Evolutionary conservation across 169 alveolate genomes (phyloP).

Genomic region (Plasmodium gonderi): DNA sequence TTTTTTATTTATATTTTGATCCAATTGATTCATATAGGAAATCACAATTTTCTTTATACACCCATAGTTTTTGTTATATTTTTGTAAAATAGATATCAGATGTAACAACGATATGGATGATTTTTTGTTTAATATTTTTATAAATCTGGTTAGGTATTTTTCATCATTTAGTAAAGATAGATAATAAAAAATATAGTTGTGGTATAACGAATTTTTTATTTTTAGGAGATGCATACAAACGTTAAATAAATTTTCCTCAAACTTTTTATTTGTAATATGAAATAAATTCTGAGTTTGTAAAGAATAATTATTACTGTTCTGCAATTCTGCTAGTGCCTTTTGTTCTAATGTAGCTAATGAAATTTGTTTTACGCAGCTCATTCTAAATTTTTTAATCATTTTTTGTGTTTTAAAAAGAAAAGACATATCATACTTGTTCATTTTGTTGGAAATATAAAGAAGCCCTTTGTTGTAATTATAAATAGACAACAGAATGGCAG

Average conservation of each 20-base stretch:
- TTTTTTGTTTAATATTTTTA: slow-evolving; percentile 38
- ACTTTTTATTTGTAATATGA: background rate
- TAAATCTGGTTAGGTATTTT: slow-evolving; percentile 28
- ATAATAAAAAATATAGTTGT: slow-evolving; percentile 60
- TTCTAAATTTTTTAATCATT: slow-evolving; percentile 13
- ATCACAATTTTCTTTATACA: slow-evolving; percentile 35
- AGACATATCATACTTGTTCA: slow-evolving; percentile 55
- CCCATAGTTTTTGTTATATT: slow-evolving; percentile 47
- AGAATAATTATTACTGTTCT: background rate
- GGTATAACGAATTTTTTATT: slow-evolving; percentile 1
- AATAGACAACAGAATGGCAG: slow-evolving; percentile 50
- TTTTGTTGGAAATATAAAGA: slow-evolving; percentile 30
- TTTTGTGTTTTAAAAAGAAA: slow-evolving; percentile 32
- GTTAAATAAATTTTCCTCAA: slow-evolving; percentile 27
- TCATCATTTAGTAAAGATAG: slow-evolving; percentile 65
- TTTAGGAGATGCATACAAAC: slow-evolving; percentile 36
- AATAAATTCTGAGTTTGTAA: background rate
- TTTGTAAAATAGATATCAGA: slow-evolving; percentile 33
- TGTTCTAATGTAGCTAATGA: background rate
- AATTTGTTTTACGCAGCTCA: background rate
- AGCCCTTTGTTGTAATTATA: slow-evolving; percentile 66
- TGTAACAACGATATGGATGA: slow-evolving; percentile 15
- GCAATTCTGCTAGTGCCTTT: too few relatives aligned
- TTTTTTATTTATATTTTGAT: slow-evolving; percentile 55
- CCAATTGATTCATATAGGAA: slow-evolving; percentile 29